These are phyloP conservation scores for Globisporangium paddicum DNA, from an alignment of 352 stramenopile genomes.

Conservation along the genomic window DNA sequence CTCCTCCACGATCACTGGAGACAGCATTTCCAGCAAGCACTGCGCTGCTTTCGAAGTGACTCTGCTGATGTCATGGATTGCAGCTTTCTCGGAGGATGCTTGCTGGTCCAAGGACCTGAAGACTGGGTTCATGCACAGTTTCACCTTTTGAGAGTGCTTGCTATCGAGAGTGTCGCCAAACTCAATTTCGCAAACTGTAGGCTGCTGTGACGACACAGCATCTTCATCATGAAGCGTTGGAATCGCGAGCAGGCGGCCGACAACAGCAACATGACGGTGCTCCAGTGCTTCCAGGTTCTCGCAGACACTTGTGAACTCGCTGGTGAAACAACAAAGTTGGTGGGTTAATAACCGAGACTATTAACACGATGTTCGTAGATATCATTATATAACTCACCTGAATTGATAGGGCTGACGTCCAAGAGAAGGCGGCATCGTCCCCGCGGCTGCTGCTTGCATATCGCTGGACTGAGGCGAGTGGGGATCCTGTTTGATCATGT, in stretches of 20 bases:
- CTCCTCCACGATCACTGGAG: constrained; percentile 8
- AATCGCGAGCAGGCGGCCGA: constrained; percentile 3
- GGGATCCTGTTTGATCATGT: constrained; percentile 3
- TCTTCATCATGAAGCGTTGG: background rate
- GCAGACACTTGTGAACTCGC: background rate
- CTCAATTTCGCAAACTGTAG: constrained; percentile 6
- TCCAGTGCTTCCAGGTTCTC: constrained; percentile 2
- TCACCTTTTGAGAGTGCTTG: background rate
- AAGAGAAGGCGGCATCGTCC: background rate
- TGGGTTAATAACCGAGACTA: background rate
- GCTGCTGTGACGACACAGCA: background rate
- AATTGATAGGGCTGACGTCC: constrained; percentile 20
- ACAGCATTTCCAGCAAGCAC: constrained; percentile 8
- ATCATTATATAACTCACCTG: constrained; percentile 9
- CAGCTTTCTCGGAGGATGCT: background rate
- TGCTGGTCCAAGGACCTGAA: constrained; percentile 1
- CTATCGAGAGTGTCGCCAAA: constrained; percentile 4
- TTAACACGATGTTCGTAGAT: background rate
- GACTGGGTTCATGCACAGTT: constrained; percentile 1
- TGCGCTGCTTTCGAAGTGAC: background rate
- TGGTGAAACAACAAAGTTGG: background rate
- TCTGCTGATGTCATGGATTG: background rate
- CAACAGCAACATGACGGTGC: background rate
- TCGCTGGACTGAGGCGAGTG: no score
- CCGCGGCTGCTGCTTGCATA: background rate